Base-by-base conservation (phyloP, 495 filamentous ascomycete species). In the Lineolata rhizophorae region DNA sequence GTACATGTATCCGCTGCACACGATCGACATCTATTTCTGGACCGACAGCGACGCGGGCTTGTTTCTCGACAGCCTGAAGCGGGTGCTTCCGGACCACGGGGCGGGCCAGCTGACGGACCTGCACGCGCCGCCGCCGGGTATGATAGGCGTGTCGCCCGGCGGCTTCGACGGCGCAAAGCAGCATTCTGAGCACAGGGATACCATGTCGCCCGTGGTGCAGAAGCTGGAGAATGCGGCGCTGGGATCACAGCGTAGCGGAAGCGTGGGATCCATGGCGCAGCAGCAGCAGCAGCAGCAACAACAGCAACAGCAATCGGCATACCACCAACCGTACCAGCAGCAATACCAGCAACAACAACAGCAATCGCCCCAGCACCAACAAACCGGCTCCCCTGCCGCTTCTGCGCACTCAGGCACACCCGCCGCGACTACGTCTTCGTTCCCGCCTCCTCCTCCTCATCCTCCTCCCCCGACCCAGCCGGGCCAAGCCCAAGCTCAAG, bases 21-120 rank as follows among this genome's bases (percentile, higher is more conserved):
- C 78, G 2, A 39, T 92, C 34, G 83, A 93, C 47, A 64, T 92
- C 24, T 93, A 93, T 50, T 84, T 92, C 52, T 91, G 80, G 78
- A 79, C 65, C 0, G 55, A 64, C 30, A 64, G 73, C 19, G 83
- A 92, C 50, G 75, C 75, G 3, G 55, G 67, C 18, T 56, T 69
- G 28, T 83, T 92, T 36, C 54, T 90, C 32, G 70, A 79, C 38
- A 58, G 62, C 16, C 45, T 71, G 20, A 60, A 68, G 27, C 61
- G 56, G 17, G 53, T 81, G 11, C 54, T 83, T 3, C 62, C 70
- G 24, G 44, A 47, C 0, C 41, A 61, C 20, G n/a, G n/a, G n/a
- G n/a, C n/a, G n/a, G n/a, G n/a, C n/a, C 80, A 84, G 40, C 53
- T 72, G 17, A 59, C 66, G 20, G 53, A 77, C 18, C 35, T 63